Evolutionary conservation across 768 basidiomycete species (phyloP), one percentile per base, ranked within the genome.

Genomic region (Pleurotus giganteus): DNA sequence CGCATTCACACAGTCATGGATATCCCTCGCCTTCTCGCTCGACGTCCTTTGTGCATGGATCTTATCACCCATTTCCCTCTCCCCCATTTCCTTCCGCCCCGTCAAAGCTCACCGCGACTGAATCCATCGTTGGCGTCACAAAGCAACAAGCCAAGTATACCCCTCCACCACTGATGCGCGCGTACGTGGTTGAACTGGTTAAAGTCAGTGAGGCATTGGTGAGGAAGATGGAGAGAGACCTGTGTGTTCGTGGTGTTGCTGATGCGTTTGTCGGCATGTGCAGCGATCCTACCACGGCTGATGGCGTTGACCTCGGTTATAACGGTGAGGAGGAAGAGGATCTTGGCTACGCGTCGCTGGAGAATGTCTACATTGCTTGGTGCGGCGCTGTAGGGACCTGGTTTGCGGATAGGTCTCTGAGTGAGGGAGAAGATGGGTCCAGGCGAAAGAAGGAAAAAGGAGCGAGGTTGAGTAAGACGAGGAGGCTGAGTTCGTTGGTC

Each of bases 181-280:
- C 69, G 15, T 72, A 80, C 55, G 63, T 78, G 7, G 74, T 70
- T 12, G 71, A 66, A 3, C 73, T 82, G 3, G 60, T 79, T 31
- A 52, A 59, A 5, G 76, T 69, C 3, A 79, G 78, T 7, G 71
- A 75, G 43, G 62, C 64, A 17, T 65, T 83, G 44, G 58, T 78
- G 6, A 62, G 61, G 45, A 63, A 63, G 8, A 70, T 78, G 49
- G 57, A 60, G 27, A 60, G 57, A 24, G 81, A 83, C 41, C 79
- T 80, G 2, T 80, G 78, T 17, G 77, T 77, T 2, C 78, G 74
- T 72, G 82, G 82, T 21, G 74, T 82, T 21, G 75, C 78, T 24
- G 65, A 69, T 6, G 78, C 82, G 1, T 81, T 84, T 56, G 67
- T 83, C 23, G 66, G 69, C 0, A 36, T 51, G 49, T 51, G 49